A percentile compares a stretch with the other conserved stretches of the same genome.
phyloP scores from a whole-genome alignment of 2,329 filamentous ascomycete species.

The Claviceps purpurea region DNA sequence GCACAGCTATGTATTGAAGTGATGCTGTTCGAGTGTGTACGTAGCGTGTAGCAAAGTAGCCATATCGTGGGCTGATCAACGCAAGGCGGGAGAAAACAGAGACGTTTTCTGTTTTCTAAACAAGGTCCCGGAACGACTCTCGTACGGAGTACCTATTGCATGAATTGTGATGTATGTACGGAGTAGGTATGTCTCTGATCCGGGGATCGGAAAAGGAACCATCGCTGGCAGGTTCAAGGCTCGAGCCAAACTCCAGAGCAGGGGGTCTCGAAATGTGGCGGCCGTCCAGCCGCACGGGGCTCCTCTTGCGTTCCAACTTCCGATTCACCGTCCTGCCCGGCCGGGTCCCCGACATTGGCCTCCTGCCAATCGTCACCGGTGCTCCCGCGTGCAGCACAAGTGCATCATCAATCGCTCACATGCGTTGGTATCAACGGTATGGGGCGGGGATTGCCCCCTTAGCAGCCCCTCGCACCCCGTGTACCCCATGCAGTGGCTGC shows the following conservation, averaged over 20 bases:
- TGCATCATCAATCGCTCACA: neutral
- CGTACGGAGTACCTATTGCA: too few relatives aligned
- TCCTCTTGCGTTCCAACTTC: too few relatives aligned
- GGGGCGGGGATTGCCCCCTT: neutral
- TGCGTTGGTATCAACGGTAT: neutral
- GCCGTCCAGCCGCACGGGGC: neutral
- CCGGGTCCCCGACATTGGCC: too few relatives aligned
- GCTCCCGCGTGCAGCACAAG: neutral
- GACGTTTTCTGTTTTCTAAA: too few relatives aligned
- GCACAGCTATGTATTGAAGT: neutral
- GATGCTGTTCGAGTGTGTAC: neutral
- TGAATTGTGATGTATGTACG: too few relatives aligned
- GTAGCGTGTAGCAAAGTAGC: neutral
- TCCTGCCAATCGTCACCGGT: neutral
- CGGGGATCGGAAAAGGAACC: too few relatives aligned
- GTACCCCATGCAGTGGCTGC: neutral
- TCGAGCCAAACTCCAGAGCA: neutral
- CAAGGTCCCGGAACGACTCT: too few relatives aligned
- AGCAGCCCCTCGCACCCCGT: too few relatives aligned
- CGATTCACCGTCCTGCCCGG: too few relatives aligned
- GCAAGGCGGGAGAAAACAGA: too few relatives aligned
- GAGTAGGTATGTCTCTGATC: too few relatives aligned
- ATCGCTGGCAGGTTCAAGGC: too few relatives aligned
- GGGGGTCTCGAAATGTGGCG: neutral
- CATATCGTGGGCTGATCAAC: neutral